phyloP scores from a whole-genome alignment of 257 asterid species.

The Solanum virginianum region DNA sequence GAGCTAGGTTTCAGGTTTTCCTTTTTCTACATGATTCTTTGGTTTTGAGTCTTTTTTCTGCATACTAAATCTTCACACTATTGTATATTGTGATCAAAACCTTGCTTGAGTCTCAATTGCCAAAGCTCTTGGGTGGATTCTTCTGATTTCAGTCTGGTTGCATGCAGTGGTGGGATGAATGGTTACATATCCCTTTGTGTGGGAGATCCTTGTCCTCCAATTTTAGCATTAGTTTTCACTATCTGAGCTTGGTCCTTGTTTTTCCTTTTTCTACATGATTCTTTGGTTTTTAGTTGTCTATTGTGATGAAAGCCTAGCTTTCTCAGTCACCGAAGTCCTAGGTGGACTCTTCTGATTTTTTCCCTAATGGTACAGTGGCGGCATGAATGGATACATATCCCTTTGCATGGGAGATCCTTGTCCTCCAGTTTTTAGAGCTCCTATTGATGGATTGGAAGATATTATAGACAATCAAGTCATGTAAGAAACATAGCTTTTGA shows the following conservation, averaged over 20 bases:
- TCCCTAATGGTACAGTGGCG: conserved; percentile 49
- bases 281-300: background rate
- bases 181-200: conserved; percentile 74
- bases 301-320: background rate
- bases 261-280: background rate
- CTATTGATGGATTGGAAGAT: conserved; percentile 78
- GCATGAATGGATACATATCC: conserved; percentile 91
- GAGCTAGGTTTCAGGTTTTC: background rate
- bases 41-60: background rate
- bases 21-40: background rate
- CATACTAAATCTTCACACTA: background rate
- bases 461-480: conserved; percentile 90
- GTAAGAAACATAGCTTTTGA: conserved; percentile 33
- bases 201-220: conserved; percentile 92
- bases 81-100: background rate
- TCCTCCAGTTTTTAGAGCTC: conserved; percentile 93
- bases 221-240: conserved; percentile 16
- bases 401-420: conserved; percentile 92
- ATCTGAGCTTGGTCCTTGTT: background rate
- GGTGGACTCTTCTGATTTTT: conserved; percentile 22
- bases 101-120: background rate
- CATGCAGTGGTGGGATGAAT: conserved; percentile 92
- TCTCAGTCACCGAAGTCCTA: conserved; percentile 3
- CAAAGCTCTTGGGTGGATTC: background rate
- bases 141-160: conserved; percentile 20